Conservation (phyloP, 2,329 filamentous ascomycete genomes). For the Colletotrichum sp. region DNA sequence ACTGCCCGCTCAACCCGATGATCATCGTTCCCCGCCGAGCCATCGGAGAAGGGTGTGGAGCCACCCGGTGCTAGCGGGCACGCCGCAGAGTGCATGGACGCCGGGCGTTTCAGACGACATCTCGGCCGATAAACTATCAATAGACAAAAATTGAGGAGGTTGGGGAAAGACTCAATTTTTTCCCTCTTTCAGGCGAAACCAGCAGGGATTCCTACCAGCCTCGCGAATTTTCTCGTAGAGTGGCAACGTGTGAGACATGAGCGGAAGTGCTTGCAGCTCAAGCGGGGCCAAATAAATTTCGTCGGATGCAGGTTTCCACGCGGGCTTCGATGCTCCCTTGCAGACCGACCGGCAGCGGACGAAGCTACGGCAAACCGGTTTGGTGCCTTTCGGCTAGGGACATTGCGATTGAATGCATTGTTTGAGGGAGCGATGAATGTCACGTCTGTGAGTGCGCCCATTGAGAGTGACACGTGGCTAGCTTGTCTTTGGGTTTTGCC, state of each 20-base stretch:
- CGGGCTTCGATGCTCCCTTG: neutral
- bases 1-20: neutral
- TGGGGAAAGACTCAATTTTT: neutral
- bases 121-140: neutral
- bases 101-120: constrained; percentile 13
- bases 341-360: neutral
- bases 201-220: neutral
- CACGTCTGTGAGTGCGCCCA: neutral
- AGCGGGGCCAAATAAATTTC: neutral
- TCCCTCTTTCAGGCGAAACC: neutral
- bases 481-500: neutral
- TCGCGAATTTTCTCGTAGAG: neutral
- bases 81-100: neutral
- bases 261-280: neutral
- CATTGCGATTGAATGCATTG: neutral
- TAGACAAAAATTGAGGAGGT: constrained; percentile 2
- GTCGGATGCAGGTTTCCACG: neutral
- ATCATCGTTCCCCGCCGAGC: neutral
- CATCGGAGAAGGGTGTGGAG: neutral
- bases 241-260: neutral
- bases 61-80: neutral
- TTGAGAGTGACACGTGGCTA: constrained; percentile 11
- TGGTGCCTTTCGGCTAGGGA: neutral
- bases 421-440: neutral
- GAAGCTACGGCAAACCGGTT: neutral